Evolutionary conservation across 2,329 filamentous ascomycete species (phyloP), one percentile per base, ranked within the genome.

Genomic region (Dissoconium aciculare): DNA sequence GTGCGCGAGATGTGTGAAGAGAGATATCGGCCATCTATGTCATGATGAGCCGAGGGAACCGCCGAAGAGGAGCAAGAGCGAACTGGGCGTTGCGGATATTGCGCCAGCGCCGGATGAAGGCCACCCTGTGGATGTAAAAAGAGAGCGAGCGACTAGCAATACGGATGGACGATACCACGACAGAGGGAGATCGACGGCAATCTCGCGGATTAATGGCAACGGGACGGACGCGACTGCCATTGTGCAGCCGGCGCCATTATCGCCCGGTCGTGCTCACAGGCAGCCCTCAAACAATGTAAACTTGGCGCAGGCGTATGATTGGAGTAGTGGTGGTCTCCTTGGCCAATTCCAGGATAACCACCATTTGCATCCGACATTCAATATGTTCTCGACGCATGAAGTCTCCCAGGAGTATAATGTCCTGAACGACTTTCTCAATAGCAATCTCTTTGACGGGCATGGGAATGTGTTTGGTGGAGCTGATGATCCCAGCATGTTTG

Each of bases 11-110:
- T 98, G 89, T 66, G 82, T 95, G 60, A 98, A 95, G 63, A 78
- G 89, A 52, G 93, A 93, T 62, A 98, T 98, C 57, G 89, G 87
- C 49, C 89, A 98, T 59, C 69, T 98, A 44, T 98, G 89, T 59
- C 89, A 94, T 63, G 89, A 98, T 59, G 89, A 95, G 60, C 87
- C 85, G 45, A 77, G 87, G 57, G 87, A 98, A 51, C 66, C 74
- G 44, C 71, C 77, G 37, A 92, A 89, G 60, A 87, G 85, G 59
- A 60, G 69, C 46, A 93, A 87, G 61, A 58, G 57, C 23, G 60
- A 64, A 13, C 32, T 42, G 1, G 40, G 42, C 9, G 41, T 45
- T 6, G 45, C 54, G 17, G 59, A 60, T 25, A 53, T 49, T 30
- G 49, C 45, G 30, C 44, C 49, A 30, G 49, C 45, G 14, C 43